Percentiles rank a stretch among this genome's conserved stretches.
These are phyloP conservation scores for Teunomyces aglyptinius DNA, from an alignment of 805 yeast genomes.

Conservation along the genomic window DNA sequence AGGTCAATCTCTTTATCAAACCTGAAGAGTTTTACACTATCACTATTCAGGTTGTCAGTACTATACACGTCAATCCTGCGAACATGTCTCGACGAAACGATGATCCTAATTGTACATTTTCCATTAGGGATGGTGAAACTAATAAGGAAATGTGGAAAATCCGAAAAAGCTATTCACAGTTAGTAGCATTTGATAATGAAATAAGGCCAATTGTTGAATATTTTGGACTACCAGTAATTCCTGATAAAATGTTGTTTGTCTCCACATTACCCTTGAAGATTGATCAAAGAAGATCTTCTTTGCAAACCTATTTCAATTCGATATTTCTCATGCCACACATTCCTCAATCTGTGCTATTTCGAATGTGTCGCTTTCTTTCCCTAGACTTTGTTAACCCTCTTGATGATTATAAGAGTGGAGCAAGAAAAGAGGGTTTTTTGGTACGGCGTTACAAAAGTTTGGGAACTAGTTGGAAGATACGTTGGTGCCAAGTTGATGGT, in stretches of 20 bases:
- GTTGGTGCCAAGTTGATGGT: conserved; percentile 67
- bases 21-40: conserved; percentile 58
- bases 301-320: conserved; percentile 60
- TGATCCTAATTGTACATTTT: conserved; percentile 60
- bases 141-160: conserved; percentile 74
- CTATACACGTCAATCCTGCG: conserved; percentile 34
- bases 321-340: conserved; percentile 57
- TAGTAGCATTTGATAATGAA: conserved; percentile 59
- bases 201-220: conserved; percentile 51
- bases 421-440: conserved; percentile 61
- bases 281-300: conserved; percentile 53
- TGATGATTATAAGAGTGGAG: conserved; percentile 52
- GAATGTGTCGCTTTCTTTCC: conserved; percentile 64
- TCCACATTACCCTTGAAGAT: conserved; percentile 63
- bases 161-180: conserved; percentile 58
- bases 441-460: conserved; percentile 64
- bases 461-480: conserved; percentile 62
- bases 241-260: conserved; percentile 58
- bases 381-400: conserved; percentile 63
- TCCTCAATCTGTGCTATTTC: conserved; percentile 49
- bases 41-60: conserved; percentile 47
- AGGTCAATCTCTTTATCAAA: conserved; percentile 52
- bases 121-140: conserved; percentile 60
- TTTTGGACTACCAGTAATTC: conserved; percentile 60
- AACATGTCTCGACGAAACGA: conserved; percentile 45